Evolutionary conservation across 176 grass and related monocot species (phyloP), one percentile per base, ranked within the genome.

Genomic region (Zoysia pacifica): DNA sequence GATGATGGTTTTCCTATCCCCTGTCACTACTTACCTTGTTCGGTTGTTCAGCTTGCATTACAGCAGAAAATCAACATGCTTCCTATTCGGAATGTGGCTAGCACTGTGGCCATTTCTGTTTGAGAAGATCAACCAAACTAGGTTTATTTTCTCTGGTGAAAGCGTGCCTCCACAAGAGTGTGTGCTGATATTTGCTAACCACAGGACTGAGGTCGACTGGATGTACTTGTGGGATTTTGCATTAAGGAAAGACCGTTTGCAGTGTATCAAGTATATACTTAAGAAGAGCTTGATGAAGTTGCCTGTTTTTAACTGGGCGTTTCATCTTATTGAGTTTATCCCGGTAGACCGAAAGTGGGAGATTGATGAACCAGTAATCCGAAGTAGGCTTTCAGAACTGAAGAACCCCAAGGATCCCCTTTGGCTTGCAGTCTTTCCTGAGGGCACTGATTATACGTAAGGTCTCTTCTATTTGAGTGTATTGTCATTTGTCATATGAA

Each of bases 161-260:
- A 86, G 13, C 28, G 78, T 98, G 48, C 96, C 81, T 0, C 47
- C 75, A 18, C 85, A 89, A 59, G 86, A 89, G 62, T 68, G 88
- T 52, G 88, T 94, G 14, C 81, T 98, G 71, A 67, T 98, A 48
- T 93, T 95, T 83, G 92, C 92, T 80, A 98, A 95, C 84, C 92
- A 95, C 15, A 98, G 96, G 83, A 98, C 92, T 51, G 90, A 98
- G 85, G 92, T 98, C 20, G 92, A 98, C 7, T 98, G 96, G 96
- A 95, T 98, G 92, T 98, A 98, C 44, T 73, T 98, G 50, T 98
- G 92, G 92, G 88, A 98, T 93, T 85, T 98, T 85, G 96, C 96
- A 41, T 69, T 94, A 72, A 94, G 92, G 77, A 98, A 98, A 89
- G 90, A 88, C 51, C 77, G 75, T 42, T 69, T 93, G 78, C 90